Percentiles rank a stretch among this genome's conserved stretches.
phyloP scores from a whole-genome alignment of 1,284 basidiomycete species.

The Mycosarcoma maydis region DNA sequence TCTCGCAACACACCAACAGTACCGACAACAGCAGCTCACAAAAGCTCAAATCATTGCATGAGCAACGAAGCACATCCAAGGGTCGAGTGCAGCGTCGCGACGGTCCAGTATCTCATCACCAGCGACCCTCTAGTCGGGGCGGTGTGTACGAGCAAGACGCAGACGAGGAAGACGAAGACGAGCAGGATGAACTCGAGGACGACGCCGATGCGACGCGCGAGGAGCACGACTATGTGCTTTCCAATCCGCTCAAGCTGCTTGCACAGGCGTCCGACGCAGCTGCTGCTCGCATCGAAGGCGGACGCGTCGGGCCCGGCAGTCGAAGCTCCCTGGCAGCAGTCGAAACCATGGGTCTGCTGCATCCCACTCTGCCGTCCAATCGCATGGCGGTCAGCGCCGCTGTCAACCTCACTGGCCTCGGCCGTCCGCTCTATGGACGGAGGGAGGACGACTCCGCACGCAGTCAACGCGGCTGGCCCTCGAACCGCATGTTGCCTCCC shows the following conservation, averaged over 20 bases:
- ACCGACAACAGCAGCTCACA: slow-evolving; percentile 12
- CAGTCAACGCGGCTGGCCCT: slow-evolving; percentile 31
- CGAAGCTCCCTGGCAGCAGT: slow-evolving; percentile 42
- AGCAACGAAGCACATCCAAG: slow-evolving; percentile 31
- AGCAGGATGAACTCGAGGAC: slow-evolving; percentile 54
- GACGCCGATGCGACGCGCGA: slow-evolving; percentile 45
- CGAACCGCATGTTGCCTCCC: slow-evolving; percentile 35
- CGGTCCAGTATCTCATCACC: slow-evolving; percentile 13
- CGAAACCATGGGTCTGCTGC: slow-evolving; percentile 55
- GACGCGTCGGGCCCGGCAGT: slow-evolving; percentile 31
- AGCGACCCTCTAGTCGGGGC: slow-evolving; percentile 28
- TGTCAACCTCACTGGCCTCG: slow-evolving; percentile 41
- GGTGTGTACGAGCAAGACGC: slow-evolving; percentile 36
- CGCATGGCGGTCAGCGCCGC: slow-evolving; percentile 46
- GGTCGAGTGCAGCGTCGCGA: slow-evolving; percentile 22
- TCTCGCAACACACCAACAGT: slow-evolving; percentile 9
- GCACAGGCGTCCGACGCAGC: slow-evolving; percentile 57
- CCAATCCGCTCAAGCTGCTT: slow-evolving; percentile 54
- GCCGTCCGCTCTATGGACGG: slow-evolving; percentile 34
- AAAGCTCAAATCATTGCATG: slow-evolving; percentile 7
- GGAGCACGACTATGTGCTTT: slow-evolving; percentile 54
- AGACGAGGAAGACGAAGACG: slow-evolving; percentile 50
- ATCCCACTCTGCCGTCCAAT: slow-evolving; percentile 29
- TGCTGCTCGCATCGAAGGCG: slow-evolving; percentile 41
- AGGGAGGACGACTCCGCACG: slow-evolving; percentile 24